Base-by-base conservation (phyloP, 345 rosid genomes). In the Populus davidiana region DNA sequence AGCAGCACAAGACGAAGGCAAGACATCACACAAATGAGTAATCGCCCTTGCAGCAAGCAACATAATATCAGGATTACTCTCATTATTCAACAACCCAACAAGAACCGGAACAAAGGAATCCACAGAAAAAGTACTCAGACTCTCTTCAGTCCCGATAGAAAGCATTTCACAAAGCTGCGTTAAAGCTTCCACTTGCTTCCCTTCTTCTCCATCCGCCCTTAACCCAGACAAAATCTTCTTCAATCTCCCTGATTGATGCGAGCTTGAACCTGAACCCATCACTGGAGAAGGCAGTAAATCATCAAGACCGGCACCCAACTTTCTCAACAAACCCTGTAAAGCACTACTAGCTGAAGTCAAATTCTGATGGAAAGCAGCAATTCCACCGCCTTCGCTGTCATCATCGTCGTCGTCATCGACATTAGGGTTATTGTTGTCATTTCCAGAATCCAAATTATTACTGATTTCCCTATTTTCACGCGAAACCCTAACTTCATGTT, bases 11-110 rank as follows among this genome's bases (percentile, higher is more conserved):
- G 99, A 94, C 33, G 99, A 96, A 13, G 99, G 99, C 79, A 96
- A 85, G 70, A 96, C 98, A 44, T 96, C 99, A 75, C 99, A 96
- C 49, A 96, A 86, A 83, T 96, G 99, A 0, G 99, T 92, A 69
- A 96, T 93, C 12, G 99, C 97, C 87, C 99, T 88, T 6, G 99
- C 99, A 1, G 99, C 99, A 39, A 96, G 98, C 80, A 96, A 87
- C 99, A 96, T 96, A 29, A 96, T 91, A 81, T 96, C 99, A 0
- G 99, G 93, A 82, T 94, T 96, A 80, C 89, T 94, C 90, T 96
- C 99, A 43, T 94, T 94, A 79, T 94, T 96, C 27, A 96, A 86
- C 83, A 94, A 82, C 70, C 97, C 97, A n/a, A 96, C 99, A 10
- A 96, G 89, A 75, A 96, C 90, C 0, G 99, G 99, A 66, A 92